Conservation (phyloP, 352 stramenopile genomes). For the Aphanomyces invadans region DNA sequence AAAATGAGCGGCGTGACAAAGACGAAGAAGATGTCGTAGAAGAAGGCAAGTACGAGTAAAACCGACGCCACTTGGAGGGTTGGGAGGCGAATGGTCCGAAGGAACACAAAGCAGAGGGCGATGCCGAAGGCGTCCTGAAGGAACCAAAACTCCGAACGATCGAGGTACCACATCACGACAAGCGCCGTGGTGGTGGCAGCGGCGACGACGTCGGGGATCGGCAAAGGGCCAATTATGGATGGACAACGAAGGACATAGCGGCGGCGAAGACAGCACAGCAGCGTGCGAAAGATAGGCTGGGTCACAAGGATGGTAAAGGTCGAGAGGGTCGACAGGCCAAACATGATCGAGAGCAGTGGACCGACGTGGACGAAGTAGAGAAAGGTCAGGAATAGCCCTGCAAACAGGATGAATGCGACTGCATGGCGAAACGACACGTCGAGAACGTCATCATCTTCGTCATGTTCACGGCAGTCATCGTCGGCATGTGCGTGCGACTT, state of each 20-base stretch:
- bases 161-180: constrained; percentile 62
- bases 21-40: constrained; percentile 96
- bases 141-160: constrained; percentile 80
- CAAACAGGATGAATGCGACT: constrained; percentile 85
- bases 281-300: constrained; percentile 44
- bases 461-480: constrained; percentile 4
- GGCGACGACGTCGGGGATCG: constrained; percentile 54
- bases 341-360: constrained; percentile 57
- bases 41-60: constrained; percentile 89
- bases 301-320: constrained; percentile 52
- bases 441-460: constrained; percentile 35
- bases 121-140: constrained; percentile 90
- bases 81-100: constrained; percentile 86
- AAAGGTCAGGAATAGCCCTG: constrained; percentile 82
- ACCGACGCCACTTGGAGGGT: constrained; percentile 88
- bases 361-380: constrained; percentile 85
- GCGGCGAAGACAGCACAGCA: constrained; percentile 35
- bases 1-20: constrained; percentile 91
- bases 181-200: constrained; percentile 59
- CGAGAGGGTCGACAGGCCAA: constrained; percentile 41
- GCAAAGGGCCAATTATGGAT: constrained; percentile 37
- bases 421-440: constrained; percentile 73
- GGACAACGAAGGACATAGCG: constrained; percentile 33
- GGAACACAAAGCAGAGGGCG: constrained; percentile 91
- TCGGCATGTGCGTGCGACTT: constrained; percentile 23